These are phyloP conservation scores for Fraxinus sp. DNA, from an alignment of 305 asterid species.

Conservation along the genomic window DNA sequence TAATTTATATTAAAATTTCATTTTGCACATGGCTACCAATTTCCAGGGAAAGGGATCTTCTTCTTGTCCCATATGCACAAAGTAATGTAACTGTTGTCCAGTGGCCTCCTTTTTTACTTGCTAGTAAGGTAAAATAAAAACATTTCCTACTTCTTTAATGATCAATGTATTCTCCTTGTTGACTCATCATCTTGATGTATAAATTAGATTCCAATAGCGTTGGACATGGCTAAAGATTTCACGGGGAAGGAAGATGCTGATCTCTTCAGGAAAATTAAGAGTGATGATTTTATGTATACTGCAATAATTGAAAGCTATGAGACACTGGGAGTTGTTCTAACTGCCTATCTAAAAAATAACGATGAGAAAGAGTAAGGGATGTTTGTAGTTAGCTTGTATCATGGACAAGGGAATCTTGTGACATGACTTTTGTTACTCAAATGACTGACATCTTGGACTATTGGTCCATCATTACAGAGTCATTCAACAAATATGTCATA, in stretches of 20 bases:
- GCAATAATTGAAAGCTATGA: constrained; percentile 90
- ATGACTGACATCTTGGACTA: constrained; percentile 10
- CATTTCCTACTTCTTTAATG: constrained; percentile 15
- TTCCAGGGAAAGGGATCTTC: constrained; percentile 86
- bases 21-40: constrained; percentile 29
- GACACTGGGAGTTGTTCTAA: constrained; percentile 66
- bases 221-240: constrained; percentile 97
- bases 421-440: constrained; percentile 10
- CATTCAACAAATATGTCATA: constrained; percentile 53
- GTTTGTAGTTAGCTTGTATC: constrained; percentile 25
- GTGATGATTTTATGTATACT: constrained; percentile 79
- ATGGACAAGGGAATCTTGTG: neutral
- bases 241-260: constrained; percentile 86
- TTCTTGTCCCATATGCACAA: constrained; percentile 90
- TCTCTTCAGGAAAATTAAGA: constrained; percentile 76
- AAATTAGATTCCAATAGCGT: constrained; percentile 89
- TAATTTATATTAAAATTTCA: constrained; percentile 13
- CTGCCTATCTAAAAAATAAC: constrained; percentile 54
- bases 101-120: constrained; percentile 99
- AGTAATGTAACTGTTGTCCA: constrained; percentile 86
- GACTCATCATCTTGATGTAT: constrained; percentile 33
- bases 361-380: constrained; percentile 68
- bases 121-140: constrained; percentile 78
- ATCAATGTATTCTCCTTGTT: constrained; percentile 22
- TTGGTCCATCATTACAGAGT: constrained; percentile 48